Percentiles rank a stretch among this genome's conserved stretches.
phyloP scores from a whole-genome alignment of 1,284 basidiomycete genomes.

The Naganishia albida region DNA sequence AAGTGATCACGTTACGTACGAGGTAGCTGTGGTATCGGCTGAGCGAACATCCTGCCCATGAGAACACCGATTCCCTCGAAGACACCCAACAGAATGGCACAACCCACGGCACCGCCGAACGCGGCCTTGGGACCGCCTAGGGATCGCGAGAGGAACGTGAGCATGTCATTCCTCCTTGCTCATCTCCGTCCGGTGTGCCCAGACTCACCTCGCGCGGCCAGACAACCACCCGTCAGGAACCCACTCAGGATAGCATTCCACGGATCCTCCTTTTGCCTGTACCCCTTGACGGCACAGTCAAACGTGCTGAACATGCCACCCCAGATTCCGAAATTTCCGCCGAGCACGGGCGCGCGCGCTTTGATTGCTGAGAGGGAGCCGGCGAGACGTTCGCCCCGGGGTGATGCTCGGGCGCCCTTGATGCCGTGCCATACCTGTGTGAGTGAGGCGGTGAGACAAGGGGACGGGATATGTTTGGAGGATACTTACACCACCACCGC shows the following conservation, averaged over 20 bases:
- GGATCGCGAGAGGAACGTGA: background rate
- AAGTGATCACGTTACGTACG: conserved; percentile 43
- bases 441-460: background rate
- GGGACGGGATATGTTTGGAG: conserved; percentile 8
- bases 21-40: conserved; percentile 52
- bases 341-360: conserved; percentile 95
- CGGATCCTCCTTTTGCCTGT: conserved; percentile 97
- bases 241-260: conserved; percentile 99
- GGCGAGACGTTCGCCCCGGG: conserved; percentile 87
- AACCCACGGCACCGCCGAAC: conserved; percentile 86
- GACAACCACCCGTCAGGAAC: conserved; percentile 95
- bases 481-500: conserved; percentile 32
- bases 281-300: conserved; percentile 96
- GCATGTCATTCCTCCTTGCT: background rate
- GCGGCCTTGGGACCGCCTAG: conserved; percentile 88
- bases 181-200: background rate
- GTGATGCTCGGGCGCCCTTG: conserved; percentile 32
- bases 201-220: conserved; percentile 86
- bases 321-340: conserved; percentile 98
- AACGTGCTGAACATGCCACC: conserved; percentile 96
- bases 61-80: conserved; percentile 72
- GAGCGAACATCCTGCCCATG: conserved; percentile 52
- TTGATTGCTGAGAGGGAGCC: conserved; percentile 97
- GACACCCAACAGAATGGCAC: conserved; percentile 93
- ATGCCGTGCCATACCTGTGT: conserved; percentile 33